Conservation (phyloP, 257 asterid genomes). For the Nicotiana obtusifolia region DNA sequence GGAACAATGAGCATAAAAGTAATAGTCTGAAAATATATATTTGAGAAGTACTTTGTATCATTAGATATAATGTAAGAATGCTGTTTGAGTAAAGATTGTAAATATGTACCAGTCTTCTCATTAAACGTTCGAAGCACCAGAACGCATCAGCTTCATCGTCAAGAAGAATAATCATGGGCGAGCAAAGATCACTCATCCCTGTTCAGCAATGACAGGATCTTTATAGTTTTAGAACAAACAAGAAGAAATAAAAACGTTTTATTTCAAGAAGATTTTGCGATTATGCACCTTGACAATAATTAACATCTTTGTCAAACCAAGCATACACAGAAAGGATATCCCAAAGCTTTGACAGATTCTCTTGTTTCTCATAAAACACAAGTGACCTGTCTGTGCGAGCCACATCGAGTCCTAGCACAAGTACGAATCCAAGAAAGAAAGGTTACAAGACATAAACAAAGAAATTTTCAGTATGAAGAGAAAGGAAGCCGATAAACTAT, state of each 20-base stretch:
- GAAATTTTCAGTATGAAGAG: conserved; percentile 7
- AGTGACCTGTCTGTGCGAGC: conserved; percentile 87
- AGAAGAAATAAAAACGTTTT: neutral
- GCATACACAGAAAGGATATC: conserved; percentile 81
- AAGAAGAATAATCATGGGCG: conserved; percentile 92
- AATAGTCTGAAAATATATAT: neutral
- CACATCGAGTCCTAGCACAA: conserved; percentile 75
- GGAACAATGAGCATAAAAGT: neutral
- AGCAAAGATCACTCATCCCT: conserved; percentile 99
- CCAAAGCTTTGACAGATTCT: conserved; percentile 84
- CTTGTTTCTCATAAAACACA: conserved; percentile 71
- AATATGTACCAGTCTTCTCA: conserved; percentile 72
- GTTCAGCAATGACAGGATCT: conserved; percentile 26
- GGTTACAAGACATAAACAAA: neutral
- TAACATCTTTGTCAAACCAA: conserved; percentile 88
- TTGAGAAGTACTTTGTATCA: neutral
- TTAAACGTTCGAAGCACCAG: conserved; percentile 94
- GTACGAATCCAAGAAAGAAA: conserved; percentile 11
- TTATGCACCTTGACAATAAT: conserved; percentile 86
- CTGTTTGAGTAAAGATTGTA: neutral
- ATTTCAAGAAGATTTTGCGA: neutral
- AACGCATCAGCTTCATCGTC: conserved; percentile 93
- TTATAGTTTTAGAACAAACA: conserved; percentile 10
- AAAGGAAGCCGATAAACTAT: neutral
- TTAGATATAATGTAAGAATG: neutral